phyloP scores from a whole-genome alignment of 1,139 yeast genomes.

The Candida pseudocylindracea region DNA sequence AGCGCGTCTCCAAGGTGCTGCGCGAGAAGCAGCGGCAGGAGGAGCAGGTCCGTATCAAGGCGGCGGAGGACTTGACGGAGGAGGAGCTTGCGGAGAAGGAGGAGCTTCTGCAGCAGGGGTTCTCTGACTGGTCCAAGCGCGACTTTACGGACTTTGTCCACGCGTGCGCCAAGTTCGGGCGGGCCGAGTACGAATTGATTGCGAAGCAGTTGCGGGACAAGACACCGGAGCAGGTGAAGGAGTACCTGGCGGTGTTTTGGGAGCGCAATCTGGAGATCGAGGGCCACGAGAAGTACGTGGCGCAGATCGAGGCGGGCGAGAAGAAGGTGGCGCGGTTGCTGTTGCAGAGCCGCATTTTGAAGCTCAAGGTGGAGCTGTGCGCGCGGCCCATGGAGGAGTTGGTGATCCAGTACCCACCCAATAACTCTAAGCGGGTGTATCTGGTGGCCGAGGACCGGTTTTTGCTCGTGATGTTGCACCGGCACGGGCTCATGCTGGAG shows the following conservation, averaged over 20 bases:
- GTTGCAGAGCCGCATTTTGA: constrained; percentile 42
- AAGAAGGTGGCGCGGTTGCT: constrained; percentile 35
- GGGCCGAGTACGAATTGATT: constrained; percentile 37
- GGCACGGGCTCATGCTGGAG: constrained; percentile 42
- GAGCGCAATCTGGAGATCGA: constrained; percentile 37
- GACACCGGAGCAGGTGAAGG: constrained; percentile 42
- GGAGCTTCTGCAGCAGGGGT: constrained; percentile 33
- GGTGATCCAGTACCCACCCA: constrained; percentile 35
- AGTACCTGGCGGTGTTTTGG: constrained; percentile 53
- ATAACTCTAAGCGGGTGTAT: constrained; percentile 23
- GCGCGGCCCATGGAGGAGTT: constrained; percentile 45
- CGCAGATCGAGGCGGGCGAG: constrained; percentile 57
- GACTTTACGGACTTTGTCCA: constrained; percentile 50
- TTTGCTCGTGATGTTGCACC: constrained; percentile 37
- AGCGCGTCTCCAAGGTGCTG: constrained; percentile 19
- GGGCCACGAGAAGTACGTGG: constrained; percentile 45
- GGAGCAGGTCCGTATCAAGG: constrained; percentile 36
- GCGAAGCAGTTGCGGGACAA: constrained; percentile 45
- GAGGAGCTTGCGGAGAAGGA: constrained; percentile 40
- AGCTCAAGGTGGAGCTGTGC: constrained; percentile 39
- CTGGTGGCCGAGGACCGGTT: constrained; percentile 61
- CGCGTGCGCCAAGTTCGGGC: constrained; percentile 41
- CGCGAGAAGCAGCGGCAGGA: constrained; percentile 35
- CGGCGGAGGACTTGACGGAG: constrained; percentile 29
- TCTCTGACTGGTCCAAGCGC: constrained; percentile 44